phyloP scores from a whole-genome alignment of 805 yeast genomes.

The Wickerhamomyces sydowiorum region DNA sequence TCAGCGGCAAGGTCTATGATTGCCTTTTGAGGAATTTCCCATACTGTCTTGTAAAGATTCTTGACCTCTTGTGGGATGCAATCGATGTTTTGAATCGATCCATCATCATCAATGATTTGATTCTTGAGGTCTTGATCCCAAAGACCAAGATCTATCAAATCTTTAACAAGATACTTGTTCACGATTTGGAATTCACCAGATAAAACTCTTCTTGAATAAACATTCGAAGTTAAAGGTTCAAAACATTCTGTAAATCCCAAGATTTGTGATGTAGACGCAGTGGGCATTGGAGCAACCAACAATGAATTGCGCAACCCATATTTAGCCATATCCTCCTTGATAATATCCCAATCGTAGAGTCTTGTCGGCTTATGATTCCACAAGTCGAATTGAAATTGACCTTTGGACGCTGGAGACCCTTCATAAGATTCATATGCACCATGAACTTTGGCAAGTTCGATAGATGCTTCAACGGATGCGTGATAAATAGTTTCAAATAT shows the following conservation, averaged over 20 bases:
- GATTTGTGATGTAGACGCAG: conserved; percentile 97
- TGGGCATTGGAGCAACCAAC: conserved; percentile 94
- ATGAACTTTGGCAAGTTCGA: conserved; percentile 64
- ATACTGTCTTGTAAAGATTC: conserved; percentile 68
- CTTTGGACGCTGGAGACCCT: conserved; percentile 92
- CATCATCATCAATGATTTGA: conserved; percentile 67
- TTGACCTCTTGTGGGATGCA: conserved; percentile 70
- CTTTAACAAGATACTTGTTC: conserved; percentile 79
- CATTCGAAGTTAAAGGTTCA: conserved; percentile 94
- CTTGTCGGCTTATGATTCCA: conserved; percentile 77
- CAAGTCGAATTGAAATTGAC: conserved; percentile 76
- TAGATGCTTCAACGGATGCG: conserved; percentile 81
- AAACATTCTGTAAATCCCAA: conserved; percentile 93
- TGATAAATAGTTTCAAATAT: conserved; percentile 95
- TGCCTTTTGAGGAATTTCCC: conserved; percentile 90
- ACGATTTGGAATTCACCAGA: conserved; percentile 95
- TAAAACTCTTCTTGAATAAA: conserved; percentile 83
- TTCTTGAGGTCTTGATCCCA: conserved; percentile 83
- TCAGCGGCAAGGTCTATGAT: conserved; percentile 68
- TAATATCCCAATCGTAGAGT: conserved; percentile 79
- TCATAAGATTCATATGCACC: conserved; percentile 69
- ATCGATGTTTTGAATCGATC: conserved; percentile 77
- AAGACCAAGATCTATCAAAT: conserved; percentile 71
- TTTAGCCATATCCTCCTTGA: conserved; percentile 52
- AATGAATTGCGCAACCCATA: conserved; percentile 85